These are phyloP conservation scores for Wickerhamomyces rabaulensis DNA, from an alignment of 805 yeast genomes.

Conservation along the genomic window DNA sequence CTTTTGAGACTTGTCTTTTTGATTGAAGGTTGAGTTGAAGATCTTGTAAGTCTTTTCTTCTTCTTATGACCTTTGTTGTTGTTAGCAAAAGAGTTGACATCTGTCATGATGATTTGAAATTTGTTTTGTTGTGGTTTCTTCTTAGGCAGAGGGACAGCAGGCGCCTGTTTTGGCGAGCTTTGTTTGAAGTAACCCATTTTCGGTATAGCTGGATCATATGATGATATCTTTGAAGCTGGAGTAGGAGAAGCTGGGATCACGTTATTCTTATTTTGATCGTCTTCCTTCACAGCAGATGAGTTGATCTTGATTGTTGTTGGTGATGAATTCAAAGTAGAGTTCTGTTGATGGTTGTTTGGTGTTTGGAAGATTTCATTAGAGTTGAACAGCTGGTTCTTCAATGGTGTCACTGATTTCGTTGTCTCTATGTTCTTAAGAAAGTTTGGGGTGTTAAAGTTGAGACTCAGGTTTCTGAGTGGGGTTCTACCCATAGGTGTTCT, in stretches of 20 bases:
- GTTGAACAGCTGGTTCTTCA: constrained; percentile 20
- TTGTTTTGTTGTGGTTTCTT: constrained; percentile 7
- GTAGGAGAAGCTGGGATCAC: constrained; percentile 22
- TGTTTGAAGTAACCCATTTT: constrained; percentile 26
- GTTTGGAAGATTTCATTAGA: constrained; percentile 19
- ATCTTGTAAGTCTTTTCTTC: constrained; percentile 18
- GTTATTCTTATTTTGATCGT: constrained; percentile 5
- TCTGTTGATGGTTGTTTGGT: constrained; percentile 11
- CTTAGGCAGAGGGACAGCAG: not conserved
- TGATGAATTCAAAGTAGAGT: constrained; percentile 19
- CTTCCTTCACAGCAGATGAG: constrained; percentile 23
- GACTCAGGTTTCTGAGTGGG: constrained; percentile 18
- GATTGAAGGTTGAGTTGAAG: constrained; percentile 12
- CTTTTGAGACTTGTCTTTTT: constrained; percentile 21
- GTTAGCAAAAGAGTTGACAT: constrained; percentile 24
- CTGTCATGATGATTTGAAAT: constrained; percentile 32
- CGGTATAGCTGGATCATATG: constrained; percentile 10
- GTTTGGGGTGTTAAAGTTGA: constrained; percentile 23
- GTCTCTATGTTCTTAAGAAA: constrained; percentile 20
- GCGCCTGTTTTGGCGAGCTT: constrained; percentile 3
- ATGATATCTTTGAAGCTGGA: constrained; percentile 15
- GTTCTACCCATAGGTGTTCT: constrained; percentile 24
- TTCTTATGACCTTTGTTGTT: constrained; percentile 5
- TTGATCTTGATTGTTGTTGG: constrained; percentile 26
- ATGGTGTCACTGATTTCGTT: constrained; percentile 18